These are phyloP conservation scores for Tylopilus orsonianus DNA, from an alignment of 1,284 basidiomycete genomes.

Conservation along the genomic window DNA sequence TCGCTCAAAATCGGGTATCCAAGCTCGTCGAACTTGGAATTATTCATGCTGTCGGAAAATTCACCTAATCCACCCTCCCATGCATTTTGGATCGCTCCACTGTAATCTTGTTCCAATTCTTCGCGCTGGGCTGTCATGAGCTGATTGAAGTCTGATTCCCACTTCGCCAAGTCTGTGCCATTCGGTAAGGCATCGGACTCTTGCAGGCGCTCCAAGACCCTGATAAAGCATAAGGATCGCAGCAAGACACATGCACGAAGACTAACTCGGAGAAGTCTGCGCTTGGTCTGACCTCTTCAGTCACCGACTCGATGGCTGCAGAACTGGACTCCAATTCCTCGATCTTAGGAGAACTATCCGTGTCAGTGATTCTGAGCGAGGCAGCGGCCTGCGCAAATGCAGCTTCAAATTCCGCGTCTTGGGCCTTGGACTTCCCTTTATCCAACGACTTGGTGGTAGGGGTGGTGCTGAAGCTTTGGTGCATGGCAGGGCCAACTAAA, in stretches of 20 bases:
- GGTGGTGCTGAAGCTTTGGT: conserved; percentile 27
- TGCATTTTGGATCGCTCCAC: conserved; percentile 56
- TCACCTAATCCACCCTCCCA: conserved; percentile 57
- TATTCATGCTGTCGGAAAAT: conserved; percentile 38
- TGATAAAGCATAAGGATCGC: conserved; percentile 29
- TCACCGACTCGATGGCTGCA: conserved; percentile 40
- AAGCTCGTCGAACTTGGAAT: conserved; percentile 61
- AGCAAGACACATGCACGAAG: background rate
- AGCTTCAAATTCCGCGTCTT: conserved; percentile 75
- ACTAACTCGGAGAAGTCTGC: conserved; percentile 51
- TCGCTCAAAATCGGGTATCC: conserved; percentile 70
- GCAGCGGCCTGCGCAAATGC: conserved; percentile 66
- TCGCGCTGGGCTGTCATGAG: conserved; percentile 68
- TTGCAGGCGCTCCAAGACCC: conserved; percentile 60
- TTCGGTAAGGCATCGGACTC: conserved; percentile 56
- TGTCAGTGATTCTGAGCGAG: conserved; percentile 44
- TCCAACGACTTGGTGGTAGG: conserved; percentile 25
- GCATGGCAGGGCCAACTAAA: conserved; percentile 35
- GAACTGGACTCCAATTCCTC: conserved; percentile 52
- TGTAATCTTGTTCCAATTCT: conserved; percentile 62
- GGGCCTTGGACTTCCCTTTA: conserved; percentile 72
- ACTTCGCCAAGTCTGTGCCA: conserved; percentile 72
- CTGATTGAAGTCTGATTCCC: conserved; percentile 89
- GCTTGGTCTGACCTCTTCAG: conserved; percentile 19
- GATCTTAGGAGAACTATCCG: conserved; percentile 47